These are phyloP conservation scores for Candida yuanshanica DNA, from an alignment of 805 yeast genomes.

Conservation along the genomic window DNA sequence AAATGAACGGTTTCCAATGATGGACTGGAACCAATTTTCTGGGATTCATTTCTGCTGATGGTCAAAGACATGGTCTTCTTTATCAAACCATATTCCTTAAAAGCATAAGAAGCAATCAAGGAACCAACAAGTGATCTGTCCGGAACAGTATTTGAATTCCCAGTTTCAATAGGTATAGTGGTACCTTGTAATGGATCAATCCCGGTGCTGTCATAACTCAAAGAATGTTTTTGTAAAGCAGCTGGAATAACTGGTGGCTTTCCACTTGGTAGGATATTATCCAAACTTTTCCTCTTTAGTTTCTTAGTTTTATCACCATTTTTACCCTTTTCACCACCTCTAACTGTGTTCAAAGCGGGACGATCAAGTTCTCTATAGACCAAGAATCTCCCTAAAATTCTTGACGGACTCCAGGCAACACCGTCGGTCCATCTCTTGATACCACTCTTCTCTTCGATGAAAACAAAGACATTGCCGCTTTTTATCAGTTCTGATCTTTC, in stretches of 20 bases:
- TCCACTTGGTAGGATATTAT: neutral
- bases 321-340: slow-evolving; percentile 24
- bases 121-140: slow-evolving; percentile 48
- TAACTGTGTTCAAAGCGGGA: slow-evolving; percentile 36
- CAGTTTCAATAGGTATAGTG: neutral
- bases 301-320: slow-evolving; percentile 3
- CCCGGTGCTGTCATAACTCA: slow-evolving; percentile 2
- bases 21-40: slow-evolving; percentile 11
- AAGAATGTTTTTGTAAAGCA: slow-evolving; percentile 5
- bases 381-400: slow-evolving; percentile 80
- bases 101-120: slow-evolving; percentile 53
- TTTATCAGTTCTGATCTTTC: slow-evolving; percentile 62
- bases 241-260: slow-evolving; percentile 1
- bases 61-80: slow-evolving; percentile 68
- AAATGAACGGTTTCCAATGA: slow-evolving; percentile 55
- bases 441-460: slow-evolving; percentile 74
- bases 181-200: neutral
- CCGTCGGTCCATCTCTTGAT: slow-evolving; percentile 97
- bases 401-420: slow-evolving; percentile 87
- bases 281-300: slow-evolving; percentile 8
- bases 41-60: slow-evolving; percentile 13
- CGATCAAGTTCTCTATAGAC: slow-evolving; percentile 69
- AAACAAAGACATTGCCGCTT: slow-evolving; percentile 80
- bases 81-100: slow-evolving; percentile 67
- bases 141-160: slow-evolving; percentile 8